Evolutionary conservation across 2,329 filamentous ascomycete species (phyloP).

Genomic region (Botrytis hyacinthi): DNA sequence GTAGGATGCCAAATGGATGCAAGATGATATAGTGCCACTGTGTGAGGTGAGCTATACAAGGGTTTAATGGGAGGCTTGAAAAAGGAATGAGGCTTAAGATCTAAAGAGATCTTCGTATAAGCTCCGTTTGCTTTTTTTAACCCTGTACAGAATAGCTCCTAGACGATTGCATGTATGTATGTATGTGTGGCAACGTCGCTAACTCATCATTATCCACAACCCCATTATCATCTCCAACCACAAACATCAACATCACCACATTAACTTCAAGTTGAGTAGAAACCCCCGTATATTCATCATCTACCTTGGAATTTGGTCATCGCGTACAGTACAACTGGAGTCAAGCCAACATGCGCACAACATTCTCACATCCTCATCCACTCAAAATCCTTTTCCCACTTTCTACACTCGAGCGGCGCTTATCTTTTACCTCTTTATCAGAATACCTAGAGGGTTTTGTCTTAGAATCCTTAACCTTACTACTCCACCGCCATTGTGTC

Average conservation of each 20-base stretch:
- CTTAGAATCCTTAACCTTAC: neutral
- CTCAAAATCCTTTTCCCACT: constrained; percentile 1
- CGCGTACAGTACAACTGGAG: neutral
- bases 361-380: neutral
- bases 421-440: constrained; percentile 10
- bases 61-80: neutral
- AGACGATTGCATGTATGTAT: neutral
- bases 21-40: neutral
- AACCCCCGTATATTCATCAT: neutral
- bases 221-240: neutral
- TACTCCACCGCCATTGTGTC: constrained; percentile 6
- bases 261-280: neutral
- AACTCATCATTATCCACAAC: neutral
- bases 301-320: neutral
- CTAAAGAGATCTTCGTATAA: neutral
- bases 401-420: neutral
- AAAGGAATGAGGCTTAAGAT: neutral
- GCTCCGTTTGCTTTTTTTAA: neutral
- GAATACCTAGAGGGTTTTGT: neutral
- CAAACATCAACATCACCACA: neutral
- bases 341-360: constrained; percentile 5
- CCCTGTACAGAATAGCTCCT: neutral
- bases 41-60: neutral
- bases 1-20: neutral
- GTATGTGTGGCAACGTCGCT: neutral